phyloP scores from a whole-genome alignment of 129 eudicot genomes.

The Deinandra increscens region DNA sequence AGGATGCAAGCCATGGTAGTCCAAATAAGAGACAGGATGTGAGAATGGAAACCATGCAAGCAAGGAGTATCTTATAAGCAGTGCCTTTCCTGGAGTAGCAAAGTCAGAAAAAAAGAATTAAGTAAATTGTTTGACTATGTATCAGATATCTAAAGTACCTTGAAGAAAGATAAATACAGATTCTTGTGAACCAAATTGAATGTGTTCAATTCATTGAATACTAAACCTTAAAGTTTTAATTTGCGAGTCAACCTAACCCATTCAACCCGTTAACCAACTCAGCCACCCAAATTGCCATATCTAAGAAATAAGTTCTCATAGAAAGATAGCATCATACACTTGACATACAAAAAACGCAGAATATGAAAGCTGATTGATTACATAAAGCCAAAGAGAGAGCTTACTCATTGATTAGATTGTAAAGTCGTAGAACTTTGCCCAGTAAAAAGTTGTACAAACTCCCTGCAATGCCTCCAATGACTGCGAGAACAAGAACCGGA shows the following conservation, averaged over 20 bases:
- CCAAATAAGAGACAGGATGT: slow-evolving; percentile 84
- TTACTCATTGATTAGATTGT: slow-evolving; percentile 71
- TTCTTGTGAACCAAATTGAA: too few species aligned
- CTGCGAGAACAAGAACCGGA: slow-evolving; percentile 73
- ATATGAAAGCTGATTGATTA: neutral
- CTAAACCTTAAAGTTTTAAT: too few species aligned
- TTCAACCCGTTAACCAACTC: neutral
- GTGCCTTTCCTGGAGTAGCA: slow-evolving; percentile 66
- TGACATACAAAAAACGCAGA: neutral
- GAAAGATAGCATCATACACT: neutral
- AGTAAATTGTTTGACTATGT: neutral
- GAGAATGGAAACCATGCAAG: slow-evolving; percentile 65
- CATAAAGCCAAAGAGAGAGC: slow-evolving; percentile 26
- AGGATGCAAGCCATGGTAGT: slow-evolving; percentile 79
- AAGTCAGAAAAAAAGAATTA: slow-evolving; percentile 17
- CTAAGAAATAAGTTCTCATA: neutral
- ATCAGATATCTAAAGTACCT: neutral
- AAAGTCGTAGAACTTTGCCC: slow-evolving; percentile 56
- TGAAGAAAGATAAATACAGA: too few species aligned
- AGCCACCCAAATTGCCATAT: neutral
- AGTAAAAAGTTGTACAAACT: slow-evolving; percentile 67
- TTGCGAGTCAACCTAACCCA: neutral
- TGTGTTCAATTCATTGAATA: too few species aligned
- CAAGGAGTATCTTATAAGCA: slow-evolving; percentile 55
- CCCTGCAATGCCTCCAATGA: slow-evolving; percentile 76